Base-by-base conservation (phyloP, 768 basidiomycete species). In the Exsudoporus frostii region DNA sequence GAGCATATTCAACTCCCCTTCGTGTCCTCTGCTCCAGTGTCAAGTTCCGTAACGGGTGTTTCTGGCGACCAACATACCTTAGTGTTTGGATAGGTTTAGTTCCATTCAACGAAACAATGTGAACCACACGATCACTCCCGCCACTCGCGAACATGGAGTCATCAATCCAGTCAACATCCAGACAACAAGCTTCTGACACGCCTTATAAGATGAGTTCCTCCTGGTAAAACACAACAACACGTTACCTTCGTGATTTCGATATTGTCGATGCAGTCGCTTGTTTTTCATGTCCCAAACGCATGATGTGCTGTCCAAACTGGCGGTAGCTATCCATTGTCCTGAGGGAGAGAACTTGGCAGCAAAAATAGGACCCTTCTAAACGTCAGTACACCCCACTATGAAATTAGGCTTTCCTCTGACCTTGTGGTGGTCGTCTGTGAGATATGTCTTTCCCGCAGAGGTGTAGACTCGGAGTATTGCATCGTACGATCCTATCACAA, bases 401-500 rank as follows among this genome's bases (percentile, higher is more conserved):
- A 51, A 33, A 34, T 32, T 30, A 43, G 44, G 17, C 11, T 30
- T 29, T 45, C 32, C 8, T 42, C 73, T 68, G 72, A 88, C 88
- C 79, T 83, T 74, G 61, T 91, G 89, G 54, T 82, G 79, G 29
- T 74, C 66, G 63, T 84, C 77, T 25, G 77, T 74, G 60, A 89
- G 81, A 69, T 89, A 85, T 20, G 80, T 51, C 24, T 79, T 72
- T n/a, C 89, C 90, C 20, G 72, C 66, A 15, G 73, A 67, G n/a
- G 78, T 83, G 62, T 76, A 86, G 39, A 93, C 74, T 32, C 91
- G 82, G 38, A 93, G 77, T 17, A 82, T 69, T 10, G 82, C 78
- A 58, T 92, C 90, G 56, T 86, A 89, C 19, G 86, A 90, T 11
- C 88, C 90, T 52, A 90, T 79, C 7, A 89, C 89, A 32, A 93